Conservation (phyloP, 1,284 basidiomycete species). For the Cryptococcus sp. region DNA sequence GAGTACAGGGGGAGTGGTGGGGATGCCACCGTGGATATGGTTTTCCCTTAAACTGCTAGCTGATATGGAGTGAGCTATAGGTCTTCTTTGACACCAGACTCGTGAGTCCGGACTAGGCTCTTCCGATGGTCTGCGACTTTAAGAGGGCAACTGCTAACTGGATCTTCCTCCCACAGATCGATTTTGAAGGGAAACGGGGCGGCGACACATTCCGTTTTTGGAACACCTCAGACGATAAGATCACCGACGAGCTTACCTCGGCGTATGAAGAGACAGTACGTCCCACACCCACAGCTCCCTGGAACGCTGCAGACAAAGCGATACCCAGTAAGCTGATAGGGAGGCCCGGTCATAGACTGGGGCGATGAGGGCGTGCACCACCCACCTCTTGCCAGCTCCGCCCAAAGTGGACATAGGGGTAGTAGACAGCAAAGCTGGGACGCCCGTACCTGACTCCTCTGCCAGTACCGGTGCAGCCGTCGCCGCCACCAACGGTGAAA, state of each 20-base stretch:
- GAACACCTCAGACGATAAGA: constrained; percentile 43
- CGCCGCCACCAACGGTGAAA: background rate
- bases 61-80: constrained; percentile 50
- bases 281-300: background rate
- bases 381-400: constrained; percentile 62
- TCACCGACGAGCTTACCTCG: constrained; percentile 47
- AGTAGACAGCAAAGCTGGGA: constrained; percentile 11
- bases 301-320: background rate
- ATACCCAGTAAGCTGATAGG: background rate
- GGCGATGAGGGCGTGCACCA: constrained; percentile 80
- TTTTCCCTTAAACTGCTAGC: no score
- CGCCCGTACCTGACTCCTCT: constrained; percentile 6
- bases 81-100: constrained; percentile 89
- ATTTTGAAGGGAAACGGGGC: constrained; percentile 72
- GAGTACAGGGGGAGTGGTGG: constrained; percentile 30
- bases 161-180: constrained; percentile 53
- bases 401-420: background rate
- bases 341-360: constrained; percentile 57
- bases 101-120: constrained; percentile 58
- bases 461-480: background rate
- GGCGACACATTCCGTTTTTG: constrained; percentile 28
- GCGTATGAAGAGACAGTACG: constrained; percentile 44
- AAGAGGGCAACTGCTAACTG: background rate
- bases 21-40: no score
- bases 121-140: background rate